Percentiles rank a stretch among this genome's conserved stretches.
phyloP scores from a whole-genome alignment of 306 rosid genomes.

The Begonia fuchsioides region DNA sequence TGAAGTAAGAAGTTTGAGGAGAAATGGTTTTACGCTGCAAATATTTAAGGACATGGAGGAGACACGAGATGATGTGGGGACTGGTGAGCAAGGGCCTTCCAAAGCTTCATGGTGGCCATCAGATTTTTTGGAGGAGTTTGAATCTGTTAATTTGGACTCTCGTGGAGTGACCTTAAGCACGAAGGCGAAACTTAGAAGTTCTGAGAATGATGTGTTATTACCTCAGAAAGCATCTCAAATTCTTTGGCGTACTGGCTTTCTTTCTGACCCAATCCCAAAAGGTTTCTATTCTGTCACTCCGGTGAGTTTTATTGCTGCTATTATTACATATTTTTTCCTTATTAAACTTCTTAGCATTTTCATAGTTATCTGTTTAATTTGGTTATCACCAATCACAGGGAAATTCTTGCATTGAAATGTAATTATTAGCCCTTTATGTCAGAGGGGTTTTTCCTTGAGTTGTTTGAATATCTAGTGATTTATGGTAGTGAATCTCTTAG shows the following conservation, averaged over 20 bases:
- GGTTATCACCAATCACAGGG: no score
- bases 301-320: constrained; percentile 39
- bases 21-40: constrained; percentile 77
- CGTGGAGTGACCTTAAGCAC: constrained; percentile 45
- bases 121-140: constrained; percentile 73
- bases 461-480: no score
- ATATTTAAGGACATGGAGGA: constrained; percentile 76
- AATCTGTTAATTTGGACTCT: constrained; percentile 75
- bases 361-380: not conserved
- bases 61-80: constrained; percentile 71
- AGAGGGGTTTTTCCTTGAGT: no score
- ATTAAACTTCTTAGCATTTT: not conserved
- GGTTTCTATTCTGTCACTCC: constrained; percentile 86
- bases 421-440: no score
- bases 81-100: constrained; percentile 79
- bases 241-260: constrained; percentile 84
- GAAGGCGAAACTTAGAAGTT: constrained; percentile 38
- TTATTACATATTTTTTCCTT: constrained; percentile 1
- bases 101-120: constrained; percentile 87
- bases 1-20: constrained; percentile 50
- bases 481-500: no score
- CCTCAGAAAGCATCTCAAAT: constrained; percentile 77
- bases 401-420: no score
- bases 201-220: constrained; percentile 42
- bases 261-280: constrained; percentile 79